These are phyloP conservation scores for Kodamaea sagamina DNA, from an alignment of 805 yeast species.

Conservation along the genomic window DNA sequence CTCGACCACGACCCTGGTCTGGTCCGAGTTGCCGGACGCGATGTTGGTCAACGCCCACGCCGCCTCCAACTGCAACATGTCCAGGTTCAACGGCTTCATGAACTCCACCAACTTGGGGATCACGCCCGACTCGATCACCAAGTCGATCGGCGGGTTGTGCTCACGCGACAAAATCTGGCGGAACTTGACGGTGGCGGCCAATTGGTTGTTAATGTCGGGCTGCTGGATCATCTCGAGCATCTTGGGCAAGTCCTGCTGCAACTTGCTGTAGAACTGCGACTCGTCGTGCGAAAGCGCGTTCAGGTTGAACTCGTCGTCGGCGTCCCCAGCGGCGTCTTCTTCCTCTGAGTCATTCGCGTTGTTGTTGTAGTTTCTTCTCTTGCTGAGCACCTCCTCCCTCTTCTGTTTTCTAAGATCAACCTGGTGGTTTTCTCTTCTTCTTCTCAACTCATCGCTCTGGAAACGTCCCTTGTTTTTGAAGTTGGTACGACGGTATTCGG, in stretches of 20 bases:
- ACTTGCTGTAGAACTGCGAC: slow-evolving; percentile 40
- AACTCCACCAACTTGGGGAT: slow-evolving; percentile 88
- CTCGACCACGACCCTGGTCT: slow-evolving; percentile 87
- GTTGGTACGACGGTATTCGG: slow-evolving; percentile 95
- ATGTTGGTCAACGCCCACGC: slow-evolving; percentile 99
- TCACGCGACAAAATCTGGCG: slow-evolving; percentile 93
- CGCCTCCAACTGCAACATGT: slow-evolving; percentile 91
- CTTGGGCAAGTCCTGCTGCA: slow-evolving; percentile 69
- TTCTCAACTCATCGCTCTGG: slow-evolving; percentile 92
- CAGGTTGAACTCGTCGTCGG: slow-evolving; percentile 36
- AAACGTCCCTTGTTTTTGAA: slow-evolving; percentile 94
- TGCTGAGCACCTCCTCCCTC: slow-evolving; percentile 91
- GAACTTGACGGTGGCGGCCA: slow-evolving; percentile 88
- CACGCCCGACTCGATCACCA: slow-evolving; percentile 90
- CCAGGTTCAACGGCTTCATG: slow-evolving; percentile 72
- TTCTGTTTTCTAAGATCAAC: slow-evolving; percentile 95
- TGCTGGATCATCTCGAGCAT: slow-evolving; percentile 83
- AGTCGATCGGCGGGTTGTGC: slow-evolving; percentile 93
- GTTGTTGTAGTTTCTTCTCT: slow-evolving; percentile 77
- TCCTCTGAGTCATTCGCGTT: slow-evolving; percentile 45
- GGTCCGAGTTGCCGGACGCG: slow-evolving; percentile 90
- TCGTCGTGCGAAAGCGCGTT: slow-evolving; percentile 47
- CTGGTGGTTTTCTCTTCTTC: slow-evolving; percentile 96
- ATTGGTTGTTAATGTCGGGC: slow-evolving; percentile 72
- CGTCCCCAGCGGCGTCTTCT: slow-evolving; percentile 45